phyloP scores from a whole-genome alignment of 2,329 filamentous ascomycete species.

The Leptographium wingfieldii region DNA sequence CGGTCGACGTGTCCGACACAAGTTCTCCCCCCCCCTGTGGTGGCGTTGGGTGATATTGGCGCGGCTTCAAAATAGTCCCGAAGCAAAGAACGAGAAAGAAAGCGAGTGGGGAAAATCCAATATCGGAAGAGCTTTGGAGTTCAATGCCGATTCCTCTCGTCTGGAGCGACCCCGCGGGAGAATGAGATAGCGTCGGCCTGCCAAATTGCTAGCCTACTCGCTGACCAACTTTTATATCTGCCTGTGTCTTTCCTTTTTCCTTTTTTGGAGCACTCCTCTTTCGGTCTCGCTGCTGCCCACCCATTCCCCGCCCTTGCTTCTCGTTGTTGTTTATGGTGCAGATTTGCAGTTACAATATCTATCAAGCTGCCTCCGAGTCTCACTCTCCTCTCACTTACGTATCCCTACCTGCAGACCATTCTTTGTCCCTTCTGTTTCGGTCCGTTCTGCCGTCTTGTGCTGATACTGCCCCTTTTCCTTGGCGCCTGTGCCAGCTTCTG shows the following conservation, averaged over 20 bases:
- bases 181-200: background rate
- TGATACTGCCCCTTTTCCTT: background rate
- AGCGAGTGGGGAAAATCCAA: background rate
- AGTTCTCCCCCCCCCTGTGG: background rate
- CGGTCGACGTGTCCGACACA: background rate
- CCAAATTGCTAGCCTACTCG: background rate
- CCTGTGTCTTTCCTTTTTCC: background rate
- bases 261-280: background rate
- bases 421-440: background rate
- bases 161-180: background rate
- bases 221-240: background rate
- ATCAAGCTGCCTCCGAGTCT: background rate
- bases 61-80: background rate
- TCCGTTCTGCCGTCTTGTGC: background rate
- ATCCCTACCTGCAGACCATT: background rate
- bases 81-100: background rate
- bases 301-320: background rate
- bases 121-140: background rate
- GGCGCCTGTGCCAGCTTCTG: background rate
- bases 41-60: background rate
- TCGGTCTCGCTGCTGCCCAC: background rate
- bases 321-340: background rate
- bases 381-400: background rate
- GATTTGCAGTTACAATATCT: background rate
- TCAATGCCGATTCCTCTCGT: background rate